These are phyloP conservation scores for Penicillium sp. DNA, from an alignment of 2,329 filamentous ascomycete genomes.

Conservation along the genomic window DNA sequence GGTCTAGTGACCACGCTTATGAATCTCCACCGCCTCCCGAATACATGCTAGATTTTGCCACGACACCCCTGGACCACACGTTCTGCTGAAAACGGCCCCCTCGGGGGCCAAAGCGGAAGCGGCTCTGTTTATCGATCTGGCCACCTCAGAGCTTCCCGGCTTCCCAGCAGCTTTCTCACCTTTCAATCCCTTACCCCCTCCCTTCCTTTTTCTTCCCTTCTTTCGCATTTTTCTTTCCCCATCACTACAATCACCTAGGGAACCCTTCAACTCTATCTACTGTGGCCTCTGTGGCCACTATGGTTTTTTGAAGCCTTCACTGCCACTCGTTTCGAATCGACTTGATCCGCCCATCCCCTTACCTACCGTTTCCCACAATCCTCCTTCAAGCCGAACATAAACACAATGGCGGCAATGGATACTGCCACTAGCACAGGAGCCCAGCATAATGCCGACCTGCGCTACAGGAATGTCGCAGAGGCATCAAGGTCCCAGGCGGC, in stretches of 20 bases:
- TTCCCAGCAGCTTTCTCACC: constrained; percentile 9
- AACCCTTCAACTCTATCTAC: constrained; percentile 13
- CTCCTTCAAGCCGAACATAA: not conserved
- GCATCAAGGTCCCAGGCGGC: constrained; percentile 33
- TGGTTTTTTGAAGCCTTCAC: constrained; percentile 22
- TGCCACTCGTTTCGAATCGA: constrained; percentile 17
- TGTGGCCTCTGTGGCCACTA: constrained; percentile 19
- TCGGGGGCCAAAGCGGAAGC: constrained; percentile 18
- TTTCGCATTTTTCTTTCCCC: constrained; percentile 11
- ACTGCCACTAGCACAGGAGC: constrained; percentile 40
- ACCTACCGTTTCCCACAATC: not conserved
- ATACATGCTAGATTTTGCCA: too few species aligned
- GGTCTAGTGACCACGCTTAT: too few species aligned
- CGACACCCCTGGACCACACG: too few species aligned
- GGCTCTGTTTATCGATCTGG: constrained; percentile 29
- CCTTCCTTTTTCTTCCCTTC: constrained; percentile 14
- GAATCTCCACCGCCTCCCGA: too few species aligned
- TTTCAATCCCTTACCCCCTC: constrained; percentile 4
- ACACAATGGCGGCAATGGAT: constrained; percentile 38
- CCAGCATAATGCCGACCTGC: constrained; percentile 40
- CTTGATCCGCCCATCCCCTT: constrained; percentile 4
- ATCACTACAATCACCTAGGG: constrained; percentile 6
- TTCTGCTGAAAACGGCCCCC: constrained; percentile 23
- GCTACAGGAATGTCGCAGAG: constrained; percentile 47
- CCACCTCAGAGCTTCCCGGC: constrained; percentile 22